These are phyloP conservation scores for Tetrapisispora pingtungensis DNA, from an alignment of 805 yeast species.

Conservation along the genomic window DNA sequence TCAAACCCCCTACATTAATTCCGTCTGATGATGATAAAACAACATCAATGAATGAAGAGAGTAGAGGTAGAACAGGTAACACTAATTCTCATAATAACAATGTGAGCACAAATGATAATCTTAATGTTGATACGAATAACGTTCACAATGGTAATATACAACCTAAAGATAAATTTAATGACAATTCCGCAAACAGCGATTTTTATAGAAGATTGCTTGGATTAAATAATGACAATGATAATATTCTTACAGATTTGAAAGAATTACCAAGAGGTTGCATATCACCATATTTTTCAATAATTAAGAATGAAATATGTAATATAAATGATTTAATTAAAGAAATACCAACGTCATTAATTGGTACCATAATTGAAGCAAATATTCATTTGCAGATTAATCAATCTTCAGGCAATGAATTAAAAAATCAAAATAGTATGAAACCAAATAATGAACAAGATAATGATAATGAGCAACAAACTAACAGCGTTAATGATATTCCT, in stretches of 20 bases:
- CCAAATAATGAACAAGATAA: neutral
- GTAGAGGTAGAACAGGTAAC: neutral
- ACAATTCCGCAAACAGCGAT: constrained; percentile 6
- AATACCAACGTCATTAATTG: constrained; percentile 24
- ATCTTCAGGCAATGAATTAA: constrained; percentile 5
- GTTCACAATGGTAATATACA: neutral
- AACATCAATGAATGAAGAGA: neutral
- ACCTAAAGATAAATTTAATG: neutral
- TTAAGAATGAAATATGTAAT: constrained; percentile 21
- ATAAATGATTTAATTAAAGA: constrained; percentile 22
- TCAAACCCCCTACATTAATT: constrained; percentile 8
- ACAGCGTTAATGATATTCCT: neutral
- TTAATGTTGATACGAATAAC: no score
- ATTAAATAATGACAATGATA: constrained; percentile 8
- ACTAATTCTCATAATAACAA: neutral
- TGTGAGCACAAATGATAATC: no score
- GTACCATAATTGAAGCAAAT: constrained; percentile 18
- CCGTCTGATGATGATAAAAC: neutral
- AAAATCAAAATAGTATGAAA: neutral
- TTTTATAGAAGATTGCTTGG: constrained; percentile 25
- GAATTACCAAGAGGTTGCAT: constrained; percentile 17
- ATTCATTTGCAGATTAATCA: neutral
- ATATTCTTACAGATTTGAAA: constrained; percentile 4
- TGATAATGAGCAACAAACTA: neutral
- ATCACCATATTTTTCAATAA: constrained; percentile 24